Evolutionary conservation across 1,139 yeast species (phyloP).

Genomic region (Kluyveromyces marxianus): DNA sequence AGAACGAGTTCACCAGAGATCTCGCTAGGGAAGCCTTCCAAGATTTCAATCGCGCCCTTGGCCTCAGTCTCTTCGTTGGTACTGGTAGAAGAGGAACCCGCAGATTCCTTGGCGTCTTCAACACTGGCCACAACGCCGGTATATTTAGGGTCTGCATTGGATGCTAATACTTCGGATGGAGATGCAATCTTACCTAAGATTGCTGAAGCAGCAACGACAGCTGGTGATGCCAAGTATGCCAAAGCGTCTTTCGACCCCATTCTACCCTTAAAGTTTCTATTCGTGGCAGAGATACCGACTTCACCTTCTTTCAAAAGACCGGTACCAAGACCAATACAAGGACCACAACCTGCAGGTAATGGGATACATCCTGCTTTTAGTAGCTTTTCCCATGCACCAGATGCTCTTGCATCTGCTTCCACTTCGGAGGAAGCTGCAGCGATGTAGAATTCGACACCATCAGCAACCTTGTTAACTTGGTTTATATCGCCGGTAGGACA

Average conservation of each 20-base stretch:
- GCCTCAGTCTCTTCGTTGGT: constrained; percentile 28
- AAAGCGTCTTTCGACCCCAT: constrained; percentile 97
- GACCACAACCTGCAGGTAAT: constrained; percentile 98
- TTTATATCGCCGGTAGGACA: constrained; percentile 25
- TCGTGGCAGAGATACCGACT: constrained; percentile 96
- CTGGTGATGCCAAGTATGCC: constrained; percentile 95
- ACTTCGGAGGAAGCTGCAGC: constrained; percentile 96
- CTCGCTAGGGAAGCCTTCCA: constrained; percentile 83
- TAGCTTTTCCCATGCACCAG: constrained; percentile 87
- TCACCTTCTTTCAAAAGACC: constrained; percentile 93
- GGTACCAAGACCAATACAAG: constrained; percentile 95
- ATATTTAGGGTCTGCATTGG: constrained; percentile 12
- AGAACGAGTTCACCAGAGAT: constrained; percentile 87
- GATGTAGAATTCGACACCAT: constrained; percentile 87
- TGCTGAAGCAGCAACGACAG: constrained; percentile 97
- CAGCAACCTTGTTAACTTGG: constrained; percentile 64
- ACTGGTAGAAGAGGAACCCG: constrained; percentile 25
- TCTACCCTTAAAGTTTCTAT: constrained; percentile 97
- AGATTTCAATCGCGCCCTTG: constrained; percentile 51
- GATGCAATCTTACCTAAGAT: constrained; percentile 87
- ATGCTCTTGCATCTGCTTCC: constrained; percentile 82
- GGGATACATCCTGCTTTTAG: constrained; percentile 91
- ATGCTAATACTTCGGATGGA: constrained; percentile 75
- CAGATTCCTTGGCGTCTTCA: constrained; percentile 29
- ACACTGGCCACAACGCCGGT: constrained; percentile 24